A percentile compares a stretch with the other conserved stretches of the same genome.
Conservation (phyloP, 495 filamentous ascomycete genomes). For the Tetracladium setigerum region DNA sequence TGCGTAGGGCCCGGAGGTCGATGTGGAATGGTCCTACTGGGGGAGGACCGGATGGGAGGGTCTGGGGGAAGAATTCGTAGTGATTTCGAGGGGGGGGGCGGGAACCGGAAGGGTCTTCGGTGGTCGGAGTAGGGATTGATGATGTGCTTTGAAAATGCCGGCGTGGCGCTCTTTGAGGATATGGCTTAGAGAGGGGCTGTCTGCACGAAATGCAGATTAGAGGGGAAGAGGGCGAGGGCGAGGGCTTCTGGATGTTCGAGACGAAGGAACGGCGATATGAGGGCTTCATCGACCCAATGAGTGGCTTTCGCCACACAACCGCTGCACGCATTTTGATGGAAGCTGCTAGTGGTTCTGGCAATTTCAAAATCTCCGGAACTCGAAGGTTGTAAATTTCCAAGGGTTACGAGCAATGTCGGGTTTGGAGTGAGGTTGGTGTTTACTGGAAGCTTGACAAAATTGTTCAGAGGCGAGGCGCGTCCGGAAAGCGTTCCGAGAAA, state of each 20-base stretch:
- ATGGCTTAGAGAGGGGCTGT: neutral
- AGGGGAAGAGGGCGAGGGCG: neutral
- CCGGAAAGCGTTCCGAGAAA: neutral
- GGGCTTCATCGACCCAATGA: neutral
- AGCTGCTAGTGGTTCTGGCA: neutral
- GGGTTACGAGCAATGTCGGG: neutral
- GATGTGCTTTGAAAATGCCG: conserved; percentile 4
- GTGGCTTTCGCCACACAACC: conserved; percentile 5
- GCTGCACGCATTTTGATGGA: conserved; percentile 10
- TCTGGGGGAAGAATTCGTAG: conserved; percentile 84
- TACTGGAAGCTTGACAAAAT: neutral
- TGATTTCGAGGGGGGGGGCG: conserved; percentile 36
- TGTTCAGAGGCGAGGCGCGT: neutral
- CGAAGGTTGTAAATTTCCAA: no score
- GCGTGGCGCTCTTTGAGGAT: neutral
- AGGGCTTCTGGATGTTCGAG: neutral
- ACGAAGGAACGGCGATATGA: conserved; percentile 6
- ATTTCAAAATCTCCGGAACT: neutral
- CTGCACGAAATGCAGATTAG: conserved; percentile 5
- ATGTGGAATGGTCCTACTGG: conserved; percentile 70
- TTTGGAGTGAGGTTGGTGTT: neutral
- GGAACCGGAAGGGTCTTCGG: neutral
- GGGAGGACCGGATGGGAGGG: conserved; percentile 73
- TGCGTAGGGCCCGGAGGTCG: conserved; percentile 56
- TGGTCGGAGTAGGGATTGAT: neutral